phyloP scores from a whole-genome alignment of 2,329 filamentous ascomycete species.

The Orbilia blumenaviensis region DNA sequence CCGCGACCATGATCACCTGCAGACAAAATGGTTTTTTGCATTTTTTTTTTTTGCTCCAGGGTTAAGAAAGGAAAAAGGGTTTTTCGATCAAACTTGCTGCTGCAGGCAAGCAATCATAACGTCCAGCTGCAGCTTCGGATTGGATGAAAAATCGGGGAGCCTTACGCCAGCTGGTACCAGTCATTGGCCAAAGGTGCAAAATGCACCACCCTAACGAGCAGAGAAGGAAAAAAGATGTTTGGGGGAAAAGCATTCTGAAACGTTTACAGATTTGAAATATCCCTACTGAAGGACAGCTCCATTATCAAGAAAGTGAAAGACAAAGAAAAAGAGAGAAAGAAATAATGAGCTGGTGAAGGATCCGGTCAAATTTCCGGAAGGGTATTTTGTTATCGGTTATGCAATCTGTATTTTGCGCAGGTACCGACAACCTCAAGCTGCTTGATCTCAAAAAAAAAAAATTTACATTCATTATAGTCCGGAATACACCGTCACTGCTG shows the following conservation, averaged over 20 bases:
- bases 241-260: slow-evolving; percentile 29
- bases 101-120: background rate
- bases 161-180: slow-evolving; percentile 20
- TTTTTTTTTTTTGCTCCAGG: background rate
- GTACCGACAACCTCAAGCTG: too few relatives aligned
- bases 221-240: background rate
- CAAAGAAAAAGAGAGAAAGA: too few relatives aligned
- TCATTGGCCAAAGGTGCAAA: slow-evolving; percentile 27
- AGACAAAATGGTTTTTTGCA: background rate
- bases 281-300: too few relatives aligned
- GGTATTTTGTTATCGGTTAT: too few relatives aligned
- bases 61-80: background rate
- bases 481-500: background rate
- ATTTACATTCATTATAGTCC: background rate
- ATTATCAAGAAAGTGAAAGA: too few relatives aligned
- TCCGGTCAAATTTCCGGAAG: background rate
- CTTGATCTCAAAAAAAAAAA: too few relatives aligned
- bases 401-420: too few relatives aligned
- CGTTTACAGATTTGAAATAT: slow-evolving; percentile 32
- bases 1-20: slow-evolving; percentile 34
- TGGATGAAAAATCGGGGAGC: background rate
- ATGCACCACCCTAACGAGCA: slow-evolving; percentile 1
- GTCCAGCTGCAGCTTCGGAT: background rate
- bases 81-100: slow-evolving; percentile 12
- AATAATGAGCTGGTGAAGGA: slow-evolving; percentile 27